phyloP scores from a whole-genome alignment of 192 early-diverging fungal genomes.

The Backusella sp. region DNA sequence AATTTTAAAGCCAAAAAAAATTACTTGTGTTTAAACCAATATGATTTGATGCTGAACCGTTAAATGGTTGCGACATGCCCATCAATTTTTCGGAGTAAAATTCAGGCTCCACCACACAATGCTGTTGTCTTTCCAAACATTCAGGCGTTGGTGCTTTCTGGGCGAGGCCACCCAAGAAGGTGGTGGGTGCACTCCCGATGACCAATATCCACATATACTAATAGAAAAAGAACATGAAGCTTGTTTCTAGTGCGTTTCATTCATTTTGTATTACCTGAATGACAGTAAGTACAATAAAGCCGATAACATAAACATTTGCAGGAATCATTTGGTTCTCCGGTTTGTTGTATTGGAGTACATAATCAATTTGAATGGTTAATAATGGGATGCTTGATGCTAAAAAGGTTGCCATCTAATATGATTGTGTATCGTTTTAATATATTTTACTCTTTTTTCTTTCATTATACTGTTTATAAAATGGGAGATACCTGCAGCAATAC shows the following conservation, averaged over 20 bases:
- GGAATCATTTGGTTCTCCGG: neutral
- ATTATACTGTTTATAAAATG: neutral
- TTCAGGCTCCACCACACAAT: neutral
- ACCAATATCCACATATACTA: slow-evolving; percentile 64
- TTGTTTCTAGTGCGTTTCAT: neutral
- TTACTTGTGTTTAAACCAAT: neutral
- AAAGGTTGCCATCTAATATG: slow-evolving; percentile 26
- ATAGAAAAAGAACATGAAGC: neutral
- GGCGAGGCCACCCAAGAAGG: slow-evolving; percentile 22
- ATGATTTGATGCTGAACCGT: neutral
- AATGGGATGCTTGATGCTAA: slow-evolving; percentile 26
- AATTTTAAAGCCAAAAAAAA: neutral
- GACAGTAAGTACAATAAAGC: slow-evolving; percentile 28
- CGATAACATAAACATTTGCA: slow-evolving; percentile 13
- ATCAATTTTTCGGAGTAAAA: slow-evolving; percentile 6
- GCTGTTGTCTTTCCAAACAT: neutral
- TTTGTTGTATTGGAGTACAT: neutral
- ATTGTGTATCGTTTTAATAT: neutral
- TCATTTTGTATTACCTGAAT: slow-evolving; percentile 22
- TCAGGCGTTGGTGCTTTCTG: neutral
- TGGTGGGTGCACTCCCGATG: slow-evolving; percentile 66
- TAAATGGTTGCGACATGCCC: neutral
- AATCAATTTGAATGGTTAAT: slow-evolving; percentile 22
- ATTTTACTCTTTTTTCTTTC: neutral
- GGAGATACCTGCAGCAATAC: slow-evolving; percentile 31